Conservation (phyloP, 257 asterid genomes). For the Nicotiana attenuata region DNA sequence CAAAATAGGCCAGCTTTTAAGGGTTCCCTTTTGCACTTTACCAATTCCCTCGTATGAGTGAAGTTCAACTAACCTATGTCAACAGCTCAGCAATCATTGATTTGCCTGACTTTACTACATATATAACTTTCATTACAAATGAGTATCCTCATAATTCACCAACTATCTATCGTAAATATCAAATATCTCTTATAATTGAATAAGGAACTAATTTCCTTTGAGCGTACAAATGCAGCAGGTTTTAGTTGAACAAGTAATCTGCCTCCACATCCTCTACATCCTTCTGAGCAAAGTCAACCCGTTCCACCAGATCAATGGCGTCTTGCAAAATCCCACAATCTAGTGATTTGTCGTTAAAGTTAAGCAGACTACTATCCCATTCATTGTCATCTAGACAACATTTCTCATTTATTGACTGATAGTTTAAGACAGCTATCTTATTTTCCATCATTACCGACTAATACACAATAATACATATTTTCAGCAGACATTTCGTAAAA, state of each 20-base stretch:
- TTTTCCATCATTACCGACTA: not conserved
- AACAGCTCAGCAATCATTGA: not conserved
- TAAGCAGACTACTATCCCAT: not conserved
- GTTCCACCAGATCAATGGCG: not conserved
- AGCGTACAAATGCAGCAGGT: not conserved
- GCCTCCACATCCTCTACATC: not conserved
- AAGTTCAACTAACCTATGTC: not conserved
- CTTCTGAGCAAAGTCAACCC: not conserved
- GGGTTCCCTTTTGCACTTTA: not conserved
- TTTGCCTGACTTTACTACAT: not conserved
- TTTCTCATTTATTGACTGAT: not conserved
- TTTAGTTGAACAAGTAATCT: not conserved
- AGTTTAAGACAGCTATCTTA: not conserved
- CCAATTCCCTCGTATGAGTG: not conserved
- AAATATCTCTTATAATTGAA: not conserved
- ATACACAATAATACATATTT: not conserved
- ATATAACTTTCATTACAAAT: not conserved
- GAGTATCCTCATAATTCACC: not conserved
- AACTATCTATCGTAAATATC: not conserved
- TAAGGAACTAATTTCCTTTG: not conserved
- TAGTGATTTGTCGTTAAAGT: not conserved
- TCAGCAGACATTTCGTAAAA: not conserved
- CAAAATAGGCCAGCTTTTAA: not conserved
- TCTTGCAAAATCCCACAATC: not conserved
- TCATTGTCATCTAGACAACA: not conserved